Conservation (phyloP, 2,329 filamentous ascomycete genomes). For the Arthrocladium fulminans region DNA sequence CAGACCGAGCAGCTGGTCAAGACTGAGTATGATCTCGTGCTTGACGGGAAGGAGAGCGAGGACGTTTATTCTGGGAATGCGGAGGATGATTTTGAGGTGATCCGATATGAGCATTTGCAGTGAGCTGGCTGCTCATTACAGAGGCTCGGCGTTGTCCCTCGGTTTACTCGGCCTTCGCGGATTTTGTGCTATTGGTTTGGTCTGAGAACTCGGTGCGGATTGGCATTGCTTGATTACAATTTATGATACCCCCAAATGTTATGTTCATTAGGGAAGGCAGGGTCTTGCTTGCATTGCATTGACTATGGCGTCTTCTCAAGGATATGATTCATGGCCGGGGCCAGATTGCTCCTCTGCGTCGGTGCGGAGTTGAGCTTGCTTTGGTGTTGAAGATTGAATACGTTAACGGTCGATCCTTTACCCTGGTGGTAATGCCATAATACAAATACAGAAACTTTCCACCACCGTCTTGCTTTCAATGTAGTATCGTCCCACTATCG, state of each 20-base stretch:
- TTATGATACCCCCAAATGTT: conserved; percentile 21
- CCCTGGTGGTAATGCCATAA: background rate
- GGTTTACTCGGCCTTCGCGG: conserved; percentile 6
- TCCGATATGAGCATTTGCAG: conserved; percentile 27
- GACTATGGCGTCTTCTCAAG: conserved; percentile 35
- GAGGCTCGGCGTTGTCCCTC: background rate
- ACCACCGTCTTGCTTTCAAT: background rate
- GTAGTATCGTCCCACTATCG: too few species aligned
- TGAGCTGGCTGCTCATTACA: conserved; percentile 9
- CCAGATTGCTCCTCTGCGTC: conserved; percentile 4
- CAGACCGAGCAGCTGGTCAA: conserved; percentile 53
- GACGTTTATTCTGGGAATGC: conserved; percentile 28
- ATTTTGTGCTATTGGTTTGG: conserved; percentile 3
- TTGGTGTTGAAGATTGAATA: conserved; percentile 2
- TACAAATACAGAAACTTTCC: background rate
- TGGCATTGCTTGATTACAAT: conserved; percentile 8
- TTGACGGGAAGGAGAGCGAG: conserved; percentile 31
- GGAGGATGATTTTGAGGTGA: conserved; percentile 36
- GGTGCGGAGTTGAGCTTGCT: conserved; percentile 4
- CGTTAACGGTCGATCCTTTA: background rate
- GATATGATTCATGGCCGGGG: conserved; percentile 61
- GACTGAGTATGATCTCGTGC: conserved; percentile 50
- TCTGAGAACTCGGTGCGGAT: background rate
- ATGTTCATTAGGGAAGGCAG: conserved; percentile 23
- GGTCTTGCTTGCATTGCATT: conserved; percentile 14